Evolutionary conservation across 192 early-diverging fungal species (phyloP), one percentile per base, ranked within the genome.

Genomic region (Backusella sp.): DNA sequence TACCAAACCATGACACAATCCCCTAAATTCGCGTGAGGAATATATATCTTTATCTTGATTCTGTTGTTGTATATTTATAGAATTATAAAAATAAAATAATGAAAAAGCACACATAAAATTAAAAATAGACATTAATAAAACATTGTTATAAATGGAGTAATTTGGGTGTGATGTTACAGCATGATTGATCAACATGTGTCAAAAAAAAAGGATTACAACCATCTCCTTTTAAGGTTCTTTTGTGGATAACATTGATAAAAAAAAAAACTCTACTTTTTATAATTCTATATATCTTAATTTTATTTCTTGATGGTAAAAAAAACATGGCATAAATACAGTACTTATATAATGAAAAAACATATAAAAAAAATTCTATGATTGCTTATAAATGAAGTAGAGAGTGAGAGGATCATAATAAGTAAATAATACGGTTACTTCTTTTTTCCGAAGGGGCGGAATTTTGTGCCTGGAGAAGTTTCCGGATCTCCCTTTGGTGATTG

Each of bases 381-480:
- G 11, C 56, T 62, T 62, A 62, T 62, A 62, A 56, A 56, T 56
- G 19, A 56, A 56, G 9, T n/a, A 21, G n/a, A 23, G 21, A 62
- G 7, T 14, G 21, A 59, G 21, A 28, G 9, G 56, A 62, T n/a
- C n/a, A 56, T 56, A 56, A 32, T 3, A 32, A 32, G 21, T 8
- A 56, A 62, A 14, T 12, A 26, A 62, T 62, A 62, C 0, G 26
- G 11, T 62, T 62, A 62, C 28, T 62, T 62, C 56, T 62, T 62
- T 62, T 62, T 62, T 28, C 56, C 56, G 21, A 62, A 62, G 28
- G 56, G 56, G 56, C 56, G 56, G 56, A 62, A 62, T 28, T 62
- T 62, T 62, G 56, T 62, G 26, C 56, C 56, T 62, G 56, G 56
- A 62, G 56, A 62, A 4, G 56, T 62, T 28, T 62, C 56, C 4